Percentiles rank a stretch among this genome's conserved stretches.
These are phyloP conservation scores for Penicillium sumatraense DNA, from an alignment of 2,329 filamentous ascomycete genomes.

Conservation along the genomic window DNA sequence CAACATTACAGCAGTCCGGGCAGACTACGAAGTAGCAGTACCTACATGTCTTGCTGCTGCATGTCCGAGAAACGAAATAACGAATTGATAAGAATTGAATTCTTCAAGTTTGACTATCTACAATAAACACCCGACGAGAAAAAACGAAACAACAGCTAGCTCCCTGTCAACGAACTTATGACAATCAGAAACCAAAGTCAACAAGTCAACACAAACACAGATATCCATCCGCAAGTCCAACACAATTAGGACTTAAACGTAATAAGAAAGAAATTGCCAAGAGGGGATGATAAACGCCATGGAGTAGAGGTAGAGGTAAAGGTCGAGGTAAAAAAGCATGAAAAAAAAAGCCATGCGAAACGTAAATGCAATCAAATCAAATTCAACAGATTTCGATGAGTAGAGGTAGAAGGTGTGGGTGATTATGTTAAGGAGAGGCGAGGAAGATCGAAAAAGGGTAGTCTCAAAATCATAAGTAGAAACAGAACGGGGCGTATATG, in stretches of 20 bases:
- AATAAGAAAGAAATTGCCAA: neutral
- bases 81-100: neutral
- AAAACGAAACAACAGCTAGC: neutral
- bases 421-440: neutral
- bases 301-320: neutral
- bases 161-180: too few species aligned
- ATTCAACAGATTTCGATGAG: neutral
- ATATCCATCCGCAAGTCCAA: neutral
- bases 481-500: constrained; percentile 6
- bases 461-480: neutral
- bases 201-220: neutral
- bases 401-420: neutral
- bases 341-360: neutral
- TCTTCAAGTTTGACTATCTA: neutral
- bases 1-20: too few species aligned
- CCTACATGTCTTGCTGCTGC: too few species aligned
- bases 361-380: neutral
- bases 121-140: neutral
- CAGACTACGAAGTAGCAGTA: too few species aligned
- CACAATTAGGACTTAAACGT: neutral
- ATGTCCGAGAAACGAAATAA: too few species aligned
- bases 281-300: neutral
- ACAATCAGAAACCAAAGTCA: too few species aligned
- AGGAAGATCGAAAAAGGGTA: neutral
- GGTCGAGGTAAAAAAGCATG: too few species aligned